Evolutionary conservation across 306 rosid species (phyloP), one percentile per base, ranked within the genome.

Genomic region (Herpetospermum pedunculosum): DNA sequence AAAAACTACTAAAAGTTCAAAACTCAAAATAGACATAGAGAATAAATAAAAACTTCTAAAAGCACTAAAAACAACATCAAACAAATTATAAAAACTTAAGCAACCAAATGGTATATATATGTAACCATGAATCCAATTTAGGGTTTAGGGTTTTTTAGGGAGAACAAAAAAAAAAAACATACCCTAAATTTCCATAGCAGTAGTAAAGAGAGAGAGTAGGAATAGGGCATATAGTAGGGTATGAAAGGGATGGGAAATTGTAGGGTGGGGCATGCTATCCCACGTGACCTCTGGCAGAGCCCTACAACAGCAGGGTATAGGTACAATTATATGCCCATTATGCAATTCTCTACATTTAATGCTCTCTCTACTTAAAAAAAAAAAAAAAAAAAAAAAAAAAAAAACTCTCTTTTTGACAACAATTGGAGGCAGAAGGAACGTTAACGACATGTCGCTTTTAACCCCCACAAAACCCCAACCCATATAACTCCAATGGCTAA

Each of bases 371-470:
- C 46, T 40, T n/a, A 18, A 52, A 52, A 0, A 5, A 18, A 9
- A 49, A 1, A 52, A 52, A 19, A 0, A 13, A n/a, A n/a, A n/a
- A 18, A 52, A 52, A 0, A 5, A 18, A 9, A 49, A 1, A 52
- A 52, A 19, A 0, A 13, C 14, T 40, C 18, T 26, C 29, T 7
- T 2, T 47, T 16, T 16, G 35, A 32, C 35, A 32, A 32, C 43
- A n/a, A 5, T 29, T 58, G 40, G 0, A 67, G 72, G 72, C 72
- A 67, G 72, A 67, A 67, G 13, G 72, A 67, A 67, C 35, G 53
- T 67, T 67, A 8, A 43, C 52, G 72, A 67, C 72, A 67, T 67
- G 37, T 67, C 72, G 34, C 52, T 67, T 40, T 67, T 67, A 41
- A 67, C 52, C 52, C 47, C 9, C 41, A 35, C 28, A 4, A 18